Evolutionary conservation across 352 stramenopile genomes (phyloP).

Genomic region (Phytophthora parvispora): DNA sequence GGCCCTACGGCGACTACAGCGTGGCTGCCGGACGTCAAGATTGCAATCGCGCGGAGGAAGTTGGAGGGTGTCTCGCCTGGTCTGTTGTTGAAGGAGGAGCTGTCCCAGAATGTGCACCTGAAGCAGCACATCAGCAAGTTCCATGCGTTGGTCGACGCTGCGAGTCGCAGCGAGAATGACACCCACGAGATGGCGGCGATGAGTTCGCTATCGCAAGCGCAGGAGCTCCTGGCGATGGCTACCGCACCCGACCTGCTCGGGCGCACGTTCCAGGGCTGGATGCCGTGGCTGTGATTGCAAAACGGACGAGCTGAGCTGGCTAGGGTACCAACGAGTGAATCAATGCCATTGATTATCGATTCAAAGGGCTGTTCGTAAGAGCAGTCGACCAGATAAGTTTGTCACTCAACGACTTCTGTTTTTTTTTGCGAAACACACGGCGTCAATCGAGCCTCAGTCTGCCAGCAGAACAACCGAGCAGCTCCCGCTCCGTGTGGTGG

Average conservation of each 20-base stretch:
- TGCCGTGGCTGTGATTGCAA: conserved; percentile 81
- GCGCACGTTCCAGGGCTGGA: conserved; percentile 86
- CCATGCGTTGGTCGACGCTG: conserved; percentile 62
- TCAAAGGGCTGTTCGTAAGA: too few species aligned
- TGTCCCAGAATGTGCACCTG: conserved; percentile 78
- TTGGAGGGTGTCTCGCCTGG: conserved; percentile 81
- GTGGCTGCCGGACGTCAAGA: conserved; percentile 84
- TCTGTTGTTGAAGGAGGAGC: conserved; percentile 76
- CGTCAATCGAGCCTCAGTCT: background rate
- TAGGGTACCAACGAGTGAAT: too few species aligned
- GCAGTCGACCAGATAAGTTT: conserved; percentile 1
- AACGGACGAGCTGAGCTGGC: too few species aligned
- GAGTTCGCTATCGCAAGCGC: conserved; percentile 79
- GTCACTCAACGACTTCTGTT: background rate
- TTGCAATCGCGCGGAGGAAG: conserved; percentile 78
- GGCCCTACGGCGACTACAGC: conserved; percentile 20
- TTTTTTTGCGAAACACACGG: background rate
- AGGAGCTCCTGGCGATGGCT: conserved; percentile 86
- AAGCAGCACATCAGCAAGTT: conserved; percentile 64
- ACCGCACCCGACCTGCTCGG: conserved; percentile 85
- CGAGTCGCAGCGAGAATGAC: conserved; percentile 16
- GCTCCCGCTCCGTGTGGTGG: too few species aligned
- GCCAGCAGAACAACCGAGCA: too few species aligned
- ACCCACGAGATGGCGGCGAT: conserved; percentile 33
- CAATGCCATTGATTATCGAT: too few species aligned